Conservation (phyloP, 805 yeast genomes). For the Clavispora phyllophila region DNA sequence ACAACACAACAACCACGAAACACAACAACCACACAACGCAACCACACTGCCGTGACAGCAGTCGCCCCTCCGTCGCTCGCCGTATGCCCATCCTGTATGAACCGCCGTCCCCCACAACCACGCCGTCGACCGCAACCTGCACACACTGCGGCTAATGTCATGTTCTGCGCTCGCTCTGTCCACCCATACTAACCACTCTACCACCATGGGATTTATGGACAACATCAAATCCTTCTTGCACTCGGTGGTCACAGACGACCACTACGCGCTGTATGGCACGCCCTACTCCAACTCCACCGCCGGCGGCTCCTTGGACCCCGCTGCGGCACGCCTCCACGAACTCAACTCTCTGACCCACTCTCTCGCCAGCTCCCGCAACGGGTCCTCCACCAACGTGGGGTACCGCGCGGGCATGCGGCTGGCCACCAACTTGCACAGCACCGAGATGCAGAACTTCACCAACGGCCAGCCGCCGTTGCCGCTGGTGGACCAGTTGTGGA, state of each 20-base stretch:
- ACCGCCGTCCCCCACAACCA: too few relatives aligned
- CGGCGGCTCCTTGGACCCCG: constrained; percentile 13
- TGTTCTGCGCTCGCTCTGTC: background rate
- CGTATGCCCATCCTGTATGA: too few relatives aligned
- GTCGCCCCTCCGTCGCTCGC: too few relatives aligned
- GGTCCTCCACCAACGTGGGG: constrained; percentile 19
- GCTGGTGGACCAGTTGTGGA: constrained; percentile 40
- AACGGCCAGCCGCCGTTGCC: constrained; percentile 18
- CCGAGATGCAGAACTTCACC: constrained; percentile 38
- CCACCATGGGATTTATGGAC: constrained; percentile 34
- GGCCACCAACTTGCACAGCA: constrained; percentile 29
- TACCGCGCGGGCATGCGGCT: constrained; percentile 43
- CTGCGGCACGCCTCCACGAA: constrained; percentile 32
- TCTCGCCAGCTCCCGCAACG: constrained; percentile 20
- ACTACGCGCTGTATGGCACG: constrained; percentile 50
- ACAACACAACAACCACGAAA: too few relatives aligned
- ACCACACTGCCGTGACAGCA: too few relatives aligned
- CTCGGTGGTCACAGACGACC: constrained; percentile 54
- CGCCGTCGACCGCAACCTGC: too few relatives aligned
- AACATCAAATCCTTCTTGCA: constrained; percentile 37
- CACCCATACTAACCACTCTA: background rate
- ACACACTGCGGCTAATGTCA: too few relatives aligned
- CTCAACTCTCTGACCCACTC: constrained; percentile 28
- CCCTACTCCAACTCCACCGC: constrained; percentile 16
- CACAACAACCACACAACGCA: too few relatives aligned